phyloP scores from a whole-genome alignment of 2,329 filamentous ascomycete genomes.

The Coniochaeta hoffmannii region DNA sequence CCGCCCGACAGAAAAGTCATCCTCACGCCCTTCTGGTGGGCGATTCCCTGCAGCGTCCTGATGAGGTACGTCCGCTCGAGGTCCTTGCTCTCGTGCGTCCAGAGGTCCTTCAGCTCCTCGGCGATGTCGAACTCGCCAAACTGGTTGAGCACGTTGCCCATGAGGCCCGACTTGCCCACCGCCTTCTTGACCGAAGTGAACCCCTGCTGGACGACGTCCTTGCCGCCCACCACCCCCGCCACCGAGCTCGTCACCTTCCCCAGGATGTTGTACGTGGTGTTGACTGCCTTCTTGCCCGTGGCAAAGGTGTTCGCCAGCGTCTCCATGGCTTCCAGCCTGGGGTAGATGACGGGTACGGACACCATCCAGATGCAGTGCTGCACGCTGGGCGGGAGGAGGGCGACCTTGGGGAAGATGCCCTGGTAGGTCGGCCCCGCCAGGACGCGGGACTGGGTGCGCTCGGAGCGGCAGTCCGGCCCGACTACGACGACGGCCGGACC shows the following conservation, averaged over 20 bases:
- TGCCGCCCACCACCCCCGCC: conserved; percentile 90
- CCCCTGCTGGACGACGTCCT: conserved; percentile 83
- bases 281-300: conserved; percentile 93
- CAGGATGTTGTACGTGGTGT: conserved; percentile 90
- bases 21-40: conserved; percentile 88
- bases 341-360: conserved; percentile 84
- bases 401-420: conserved; percentile 92
- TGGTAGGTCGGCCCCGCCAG: conserved; percentile 96
- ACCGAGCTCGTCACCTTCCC: conserved; percentile 94
- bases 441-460: conserved; percentile 83
- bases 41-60: conserved; percentile 87
- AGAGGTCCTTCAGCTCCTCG: conserved; percentile 91
- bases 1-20: conserved; percentile 96
- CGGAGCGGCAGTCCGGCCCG: conserved; percentile 85
- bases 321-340: conserved; percentile 84
- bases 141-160: conserved; percentile 91
- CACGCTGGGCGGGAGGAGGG: conserved; percentile 80
- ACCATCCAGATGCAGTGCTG: conserved; percentile 98
- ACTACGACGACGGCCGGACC: conserved; percentile 86
- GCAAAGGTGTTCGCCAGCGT: conserved; percentile 85
- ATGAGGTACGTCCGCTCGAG: conserved; percentile 95
- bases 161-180: conserved; percentile 88
- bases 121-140: conserved; percentile 94
- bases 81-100: conserved; percentile 98
- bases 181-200: conserved; percentile 96